Evolutionary conservation across 1,284 basidiomycete genomes (phyloP).

Genomic region (Ceraceosorus bombacis): DNA sequence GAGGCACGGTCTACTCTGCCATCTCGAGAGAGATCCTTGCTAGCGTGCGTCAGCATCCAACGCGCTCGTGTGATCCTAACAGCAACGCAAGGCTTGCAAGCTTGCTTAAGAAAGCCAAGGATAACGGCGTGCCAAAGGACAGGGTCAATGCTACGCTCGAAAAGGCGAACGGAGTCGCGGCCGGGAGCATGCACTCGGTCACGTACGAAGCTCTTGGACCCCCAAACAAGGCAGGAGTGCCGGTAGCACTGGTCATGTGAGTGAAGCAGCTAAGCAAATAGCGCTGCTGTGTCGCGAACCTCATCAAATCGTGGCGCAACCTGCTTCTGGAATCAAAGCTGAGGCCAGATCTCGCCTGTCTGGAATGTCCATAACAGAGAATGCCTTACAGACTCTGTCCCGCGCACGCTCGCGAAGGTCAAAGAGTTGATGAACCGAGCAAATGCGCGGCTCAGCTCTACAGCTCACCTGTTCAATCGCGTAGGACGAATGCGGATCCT

Average conservation of each 20-base stretch:
- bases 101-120: conserved; percentile 14
- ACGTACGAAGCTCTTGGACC: conserved; percentile 18
- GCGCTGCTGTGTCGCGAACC: background rate
- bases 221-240: background rate
- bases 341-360: background rate
- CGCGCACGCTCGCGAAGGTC: conserved; percentile 13
- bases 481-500: conserved; percentile 10
- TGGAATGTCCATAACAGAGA: conserved; percentile 6
- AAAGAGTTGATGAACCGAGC: conserved; percentile 19
- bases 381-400: conserved; percentile 13
- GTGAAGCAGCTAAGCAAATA: conserved; percentile 3
- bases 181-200: conserved; percentile 1
- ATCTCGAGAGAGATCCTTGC: conserved; percentile 18
- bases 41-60: conserved; percentile 8
- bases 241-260: conserved; percentile 17
- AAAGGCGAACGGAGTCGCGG: conserved; percentile 11
- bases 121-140: conserved; percentile 16
- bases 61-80: conserved; percentile 8
- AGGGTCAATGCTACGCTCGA: conserved; percentile 17
- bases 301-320: too few species aligned
- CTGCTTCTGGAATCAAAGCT: background rate
- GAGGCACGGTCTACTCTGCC: conserved; percentile 7
- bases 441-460: conserved; percentile 12
- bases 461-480: conserved; percentile 14
- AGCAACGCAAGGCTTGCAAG: conserved; percentile 11